Conservation (phyloP, 495 filamentous ascomycete genomes). For the Trypethelium eluteriae region DNA sequence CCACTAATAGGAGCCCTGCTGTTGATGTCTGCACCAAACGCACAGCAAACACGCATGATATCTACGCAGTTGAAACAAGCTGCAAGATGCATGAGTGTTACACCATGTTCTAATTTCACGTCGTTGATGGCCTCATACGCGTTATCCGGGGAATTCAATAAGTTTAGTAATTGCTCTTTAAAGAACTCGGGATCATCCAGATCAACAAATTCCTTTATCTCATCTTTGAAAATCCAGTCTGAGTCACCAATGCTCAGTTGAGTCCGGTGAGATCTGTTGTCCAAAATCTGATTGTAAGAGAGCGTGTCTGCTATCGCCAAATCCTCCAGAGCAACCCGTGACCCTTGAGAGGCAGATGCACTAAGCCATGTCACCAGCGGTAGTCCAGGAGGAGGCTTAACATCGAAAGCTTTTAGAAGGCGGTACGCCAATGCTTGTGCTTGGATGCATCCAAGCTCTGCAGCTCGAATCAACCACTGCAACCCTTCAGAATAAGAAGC, state of each 20-base stretch:
- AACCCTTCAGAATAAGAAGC: not conserved
- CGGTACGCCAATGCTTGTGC: constrained; percentile 1
- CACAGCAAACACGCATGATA: not conserved
- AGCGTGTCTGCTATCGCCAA: not conserved
- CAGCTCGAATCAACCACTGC: not conserved
- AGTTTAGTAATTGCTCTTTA: not conserved
- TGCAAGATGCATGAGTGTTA: not conserved
- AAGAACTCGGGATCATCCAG: not conserved
- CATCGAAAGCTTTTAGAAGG: not conserved
- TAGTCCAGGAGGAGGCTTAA: not conserved
- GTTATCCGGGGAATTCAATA: not conserved
- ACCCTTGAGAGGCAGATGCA: not conserved
- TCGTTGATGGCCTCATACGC: not conserved
- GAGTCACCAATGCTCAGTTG: not conserved
- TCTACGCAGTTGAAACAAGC: not conserved
- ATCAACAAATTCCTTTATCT: not conserved
- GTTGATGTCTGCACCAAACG: not conserved
- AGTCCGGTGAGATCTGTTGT: not conserved
- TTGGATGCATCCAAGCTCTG: not conserved
- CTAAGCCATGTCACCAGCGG: not conserved
- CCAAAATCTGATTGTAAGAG: not conserved
- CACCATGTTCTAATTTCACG: not conserved
- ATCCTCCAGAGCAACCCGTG: not conserved
- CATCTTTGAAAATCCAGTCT: not conserved
- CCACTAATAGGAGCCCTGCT: not conserved